Evolutionary conservation across 306 rosid genomes (phyloP), one percentile per base, ranked within the genome.

Genomic region (Spatholobus suberectus): DNA sequence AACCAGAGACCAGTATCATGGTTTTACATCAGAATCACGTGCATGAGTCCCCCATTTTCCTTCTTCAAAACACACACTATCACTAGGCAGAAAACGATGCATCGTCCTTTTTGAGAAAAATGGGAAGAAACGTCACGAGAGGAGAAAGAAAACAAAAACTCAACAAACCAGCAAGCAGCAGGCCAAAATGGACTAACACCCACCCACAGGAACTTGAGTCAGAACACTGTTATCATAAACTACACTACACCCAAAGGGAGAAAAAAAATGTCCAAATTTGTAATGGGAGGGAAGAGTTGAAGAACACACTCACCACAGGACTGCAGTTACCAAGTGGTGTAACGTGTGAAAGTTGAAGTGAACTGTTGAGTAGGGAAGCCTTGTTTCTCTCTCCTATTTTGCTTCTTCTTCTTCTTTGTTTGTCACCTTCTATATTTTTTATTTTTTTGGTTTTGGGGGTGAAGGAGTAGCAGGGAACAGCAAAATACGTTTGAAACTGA

Each of bases 401-500:
- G 81, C 73, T 29, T 38, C 58, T 46, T 40, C 59, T 49, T 83
- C 52, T 40, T 37, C 77, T 10, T 73, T 27, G 34, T 29, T 27
- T 29, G 21, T 62, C 5, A 62, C 69, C 4, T 70, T 59, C n/a
- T n/a, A n/a, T n/a, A n/a, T 52, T 40, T 78, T 84, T 41, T 55
- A 47, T 41, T 54, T 38, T n/a, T 37, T 38, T 23, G 41, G 61
- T 7, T 44, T 0, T 34, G 21, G 3, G 23, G 4, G 52, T 5
- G 20, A 27, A 27, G 67, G 69, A 79, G 84, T 0, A 14, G 46
- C 59, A 37, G 76, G 82, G 6, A 62, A 79, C 24, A 67, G 58
- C 4, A 55, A 35, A 23, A 40, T 77, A 52, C 12, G 61, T 70
- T 80, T 21, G 55, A 34, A 54, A 77, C 23, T 43, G 27, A 29